phyloP scores from a whole-genome alignment of 208 protist genomes.

The Leptomonas seymouri region DNA sequence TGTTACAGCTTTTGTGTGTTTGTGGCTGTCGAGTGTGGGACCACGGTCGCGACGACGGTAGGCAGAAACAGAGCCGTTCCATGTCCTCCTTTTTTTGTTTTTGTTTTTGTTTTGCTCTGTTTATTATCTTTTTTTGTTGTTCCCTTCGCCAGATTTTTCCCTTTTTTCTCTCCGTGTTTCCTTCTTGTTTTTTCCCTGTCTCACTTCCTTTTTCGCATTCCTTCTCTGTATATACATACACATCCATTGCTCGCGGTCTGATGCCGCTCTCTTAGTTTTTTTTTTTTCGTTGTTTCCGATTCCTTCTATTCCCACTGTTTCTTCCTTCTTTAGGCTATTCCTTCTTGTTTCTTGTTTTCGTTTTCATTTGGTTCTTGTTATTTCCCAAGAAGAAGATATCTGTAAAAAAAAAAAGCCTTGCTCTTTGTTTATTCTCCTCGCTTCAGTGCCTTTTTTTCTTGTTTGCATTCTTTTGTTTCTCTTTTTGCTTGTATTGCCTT shows the following conservation, averaged over 20 bases:
- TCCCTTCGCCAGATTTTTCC: background rate
- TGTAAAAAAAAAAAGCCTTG: no score
- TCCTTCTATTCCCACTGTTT: background rate
- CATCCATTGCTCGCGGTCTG: no score
- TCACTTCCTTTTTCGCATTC: background rate
- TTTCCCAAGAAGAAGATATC: no score
- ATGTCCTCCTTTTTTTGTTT: background rate
- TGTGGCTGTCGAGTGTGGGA: background rate
- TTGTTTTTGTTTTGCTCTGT: conserved; percentile 5
- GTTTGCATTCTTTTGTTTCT: background rate
- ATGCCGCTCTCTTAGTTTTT: no score
- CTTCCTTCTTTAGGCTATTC: no score
- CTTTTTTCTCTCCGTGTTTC: conserved; percentile 1
- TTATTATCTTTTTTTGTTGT: conserved; percentile 11
- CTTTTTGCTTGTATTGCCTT: background rate
- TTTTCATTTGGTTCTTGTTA: no score
- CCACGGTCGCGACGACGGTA: background rate
- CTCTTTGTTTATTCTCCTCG: background rate
- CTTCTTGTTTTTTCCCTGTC: background rate
- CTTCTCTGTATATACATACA: no score
- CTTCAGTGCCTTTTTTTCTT: background rate
- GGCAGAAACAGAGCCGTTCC: background rate
- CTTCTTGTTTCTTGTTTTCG: no score
- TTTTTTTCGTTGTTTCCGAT: background rate
- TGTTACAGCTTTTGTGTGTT: background rate